Conservation (phyloP, 106 monocot species). For the Iris macrosiphon region DNA sequence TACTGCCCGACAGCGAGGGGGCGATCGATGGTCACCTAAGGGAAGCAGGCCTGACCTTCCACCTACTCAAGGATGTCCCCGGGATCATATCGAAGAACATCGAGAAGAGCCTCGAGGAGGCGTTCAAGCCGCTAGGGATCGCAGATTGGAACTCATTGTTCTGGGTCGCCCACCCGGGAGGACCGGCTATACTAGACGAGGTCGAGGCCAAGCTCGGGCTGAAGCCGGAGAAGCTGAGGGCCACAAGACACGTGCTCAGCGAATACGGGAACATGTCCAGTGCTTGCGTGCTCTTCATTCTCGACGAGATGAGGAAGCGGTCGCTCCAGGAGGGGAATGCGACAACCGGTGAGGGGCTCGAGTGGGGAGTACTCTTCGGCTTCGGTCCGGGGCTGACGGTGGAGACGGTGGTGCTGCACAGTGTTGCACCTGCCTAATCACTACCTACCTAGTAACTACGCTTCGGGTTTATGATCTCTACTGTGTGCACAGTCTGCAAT, state of each 20-base stretch:
- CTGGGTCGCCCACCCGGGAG: slow-evolving; percentile 19
- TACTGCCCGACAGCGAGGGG: slow-evolving; percentile 9
- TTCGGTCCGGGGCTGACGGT: slow-evolving; percentile 18
- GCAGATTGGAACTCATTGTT: slow-evolving; percentile 9
- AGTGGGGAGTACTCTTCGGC: slow-evolving; percentile 15
- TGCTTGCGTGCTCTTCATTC: slow-evolving; percentile 15
- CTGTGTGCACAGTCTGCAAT: no score
- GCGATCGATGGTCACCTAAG: slow-evolving; percentile 16
- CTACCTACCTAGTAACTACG: no score
- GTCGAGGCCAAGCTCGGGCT: slow-evolving; percentile 4
- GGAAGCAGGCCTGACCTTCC: slow-evolving; percentile 16
- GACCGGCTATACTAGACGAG: slow-evolving; percentile 13
- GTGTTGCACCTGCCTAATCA: no score
- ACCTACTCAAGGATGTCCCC: slow-evolving; percentile 14
- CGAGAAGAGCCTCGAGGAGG: slow-evolving; percentile 3
- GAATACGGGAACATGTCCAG: slow-evolving; percentile 24
- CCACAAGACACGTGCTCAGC: slow-evolving; percentile 2
- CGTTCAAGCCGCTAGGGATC: slow-evolving; percentile 8
- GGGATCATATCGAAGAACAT: slow-evolving; percentile 17
- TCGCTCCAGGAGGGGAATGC: background rate
- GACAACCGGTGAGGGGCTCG: slow-evolving; percentile 13
- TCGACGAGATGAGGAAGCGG: slow-evolving; percentile 12
- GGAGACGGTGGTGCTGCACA: slow-evolving; percentile 13
- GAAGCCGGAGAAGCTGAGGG: slow-evolving; percentile 4
- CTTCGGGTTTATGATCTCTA: no score